These are phyloP conservation scores for Neurospora tetraspora DNA, from an alignment of 495 filamentous ascomycete genomes.

Conservation along the genomic window DNA sequence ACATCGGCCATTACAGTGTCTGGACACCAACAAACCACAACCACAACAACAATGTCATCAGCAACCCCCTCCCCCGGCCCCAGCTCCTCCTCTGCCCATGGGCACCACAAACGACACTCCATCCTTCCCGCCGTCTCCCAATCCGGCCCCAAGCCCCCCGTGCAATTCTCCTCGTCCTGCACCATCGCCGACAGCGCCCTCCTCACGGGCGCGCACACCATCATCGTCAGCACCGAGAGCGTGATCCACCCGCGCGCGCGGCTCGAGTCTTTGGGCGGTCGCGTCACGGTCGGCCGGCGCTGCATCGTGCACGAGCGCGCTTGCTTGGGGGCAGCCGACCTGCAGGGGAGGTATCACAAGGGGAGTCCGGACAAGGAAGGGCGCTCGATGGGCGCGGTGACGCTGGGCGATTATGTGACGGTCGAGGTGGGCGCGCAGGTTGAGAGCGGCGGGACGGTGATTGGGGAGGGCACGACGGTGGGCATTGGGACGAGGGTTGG, in stretches of 20 bases:
- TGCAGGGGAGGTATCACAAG: conserved; percentile 8
- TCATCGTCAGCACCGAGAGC: conserved; percentile 58
- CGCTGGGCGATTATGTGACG: conserved; percentile 46
- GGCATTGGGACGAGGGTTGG: conserved; percentile 53
- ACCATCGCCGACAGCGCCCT: conserved; percentile 68
- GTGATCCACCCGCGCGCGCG: conserved; percentile 76
- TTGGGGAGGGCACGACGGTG: conserved; percentile 54
- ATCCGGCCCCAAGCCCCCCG: conserved; percentile 49
- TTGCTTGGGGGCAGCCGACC: conserved; percentile 39
- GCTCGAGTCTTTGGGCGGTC: conserved; percentile 57
- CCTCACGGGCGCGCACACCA: conserved; percentile 60
- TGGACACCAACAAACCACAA: background rate
- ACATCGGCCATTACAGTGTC: background rate
- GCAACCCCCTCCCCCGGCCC: background rate
- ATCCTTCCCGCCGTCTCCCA: conserved; percentile 33
- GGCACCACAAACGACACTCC: conserved; percentile 39
- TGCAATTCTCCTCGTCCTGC: conserved; percentile 57
- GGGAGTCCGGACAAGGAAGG: conserved; percentile 6
- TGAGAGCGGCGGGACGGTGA: conserved; percentile 44
- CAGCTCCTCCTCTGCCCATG: conserved; percentile 6
- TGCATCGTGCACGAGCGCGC: conserved; percentile 71
- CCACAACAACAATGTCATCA: conserved; percentile 7
- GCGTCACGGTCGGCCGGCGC: conserved; percentile 59
- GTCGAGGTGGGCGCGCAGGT: conserved; percentile 53
- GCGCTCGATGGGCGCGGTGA: conserved; percentile 27